These are phyloP conservation scores for Cinnamomum chago DNA, from an alignment of 164 flowering plant species.

Conservation along the genomic window DNA sequence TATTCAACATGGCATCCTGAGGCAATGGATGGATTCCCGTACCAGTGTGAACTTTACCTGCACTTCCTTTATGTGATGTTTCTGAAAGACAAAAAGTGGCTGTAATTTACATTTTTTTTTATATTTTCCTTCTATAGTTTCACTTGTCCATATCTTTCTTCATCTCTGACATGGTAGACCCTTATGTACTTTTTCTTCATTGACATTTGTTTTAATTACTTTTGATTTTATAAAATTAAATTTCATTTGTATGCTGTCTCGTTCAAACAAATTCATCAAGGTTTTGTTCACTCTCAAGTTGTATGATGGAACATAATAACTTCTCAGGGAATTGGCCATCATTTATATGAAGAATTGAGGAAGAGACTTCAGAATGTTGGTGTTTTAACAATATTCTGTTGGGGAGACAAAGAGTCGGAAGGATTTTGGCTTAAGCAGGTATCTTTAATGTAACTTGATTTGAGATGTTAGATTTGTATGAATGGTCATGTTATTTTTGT, in stretches of 20 bases:
- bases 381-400: conserved; percentile 60
- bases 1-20: no score
- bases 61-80: no score
- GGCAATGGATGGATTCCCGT: no score
- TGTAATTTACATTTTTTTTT: neutral
- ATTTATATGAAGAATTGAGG: conserved; percentile 56
- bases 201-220: neutral
- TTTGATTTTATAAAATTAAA: neutral
- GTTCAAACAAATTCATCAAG: neutral
- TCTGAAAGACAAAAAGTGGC: no score
- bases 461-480: no score
- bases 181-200: no score
- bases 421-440: conserved; percentile 96
- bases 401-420: conserved; percentile 91
- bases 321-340: conserved; percentile 68
- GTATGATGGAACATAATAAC: conserved; percentile 3
- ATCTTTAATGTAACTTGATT: neutral
- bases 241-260: neutral
- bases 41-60: no score
- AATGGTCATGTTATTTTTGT: neutral
- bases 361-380: conserved; percentile 75
- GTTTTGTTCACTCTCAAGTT: neutral
- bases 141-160: neutral
- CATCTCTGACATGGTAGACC: no score
- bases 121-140: neutral